Evolutionary conservation across 345 rosid species (phyloP), one percentile per base, ranked within the genome.

Genomic region (Trapa bicornis): DNA sequence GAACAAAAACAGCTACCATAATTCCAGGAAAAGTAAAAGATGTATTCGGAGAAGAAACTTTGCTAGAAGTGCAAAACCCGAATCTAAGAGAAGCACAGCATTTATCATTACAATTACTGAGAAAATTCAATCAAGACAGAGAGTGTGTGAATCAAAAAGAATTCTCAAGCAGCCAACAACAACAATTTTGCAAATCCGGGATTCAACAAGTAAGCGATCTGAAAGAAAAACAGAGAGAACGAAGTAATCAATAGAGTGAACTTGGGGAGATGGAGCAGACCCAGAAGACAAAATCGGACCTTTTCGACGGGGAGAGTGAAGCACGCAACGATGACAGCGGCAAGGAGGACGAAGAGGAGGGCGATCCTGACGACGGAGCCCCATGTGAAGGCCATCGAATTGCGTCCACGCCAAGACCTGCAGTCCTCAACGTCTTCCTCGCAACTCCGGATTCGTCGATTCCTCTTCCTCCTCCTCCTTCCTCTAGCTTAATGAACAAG

Each of bases 251-350:
- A 2, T 2, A 6, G 33, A 32, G 16, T 6, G 11, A 8, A 42
- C n/a, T 17, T 14, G 33, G 50, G 16, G 37, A 42, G 22, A 42
- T 65, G 52, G 17, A 8, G 52, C 67, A 43, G 52, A 65, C 47
- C 36, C 52, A 3, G 4, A 39, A 17, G 12, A 5, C 36, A 63
- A 71, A 54, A 66, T 3, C 45, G 37, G 22, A 88, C 99, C 96
- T 91, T 80, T 70, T 95, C 96, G 2, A 95, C 87, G 61, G 99
- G 99, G 71, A 91, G 92, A 64, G 96, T 87, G 82, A 81, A 87
- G 67, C 85, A 89, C 71, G 96, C 99, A 73, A 80, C 65, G 75
- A 82, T 73, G 65, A 78, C 83, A 62, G 90, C 89, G 70, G 85
- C 87, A 7, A 86, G 5, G 73, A 95, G 96, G 47, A 83, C 66